Conservation (phyloP, 768 basidiomycete genomes). For the Tricholoma furcatifolium region DNA sequence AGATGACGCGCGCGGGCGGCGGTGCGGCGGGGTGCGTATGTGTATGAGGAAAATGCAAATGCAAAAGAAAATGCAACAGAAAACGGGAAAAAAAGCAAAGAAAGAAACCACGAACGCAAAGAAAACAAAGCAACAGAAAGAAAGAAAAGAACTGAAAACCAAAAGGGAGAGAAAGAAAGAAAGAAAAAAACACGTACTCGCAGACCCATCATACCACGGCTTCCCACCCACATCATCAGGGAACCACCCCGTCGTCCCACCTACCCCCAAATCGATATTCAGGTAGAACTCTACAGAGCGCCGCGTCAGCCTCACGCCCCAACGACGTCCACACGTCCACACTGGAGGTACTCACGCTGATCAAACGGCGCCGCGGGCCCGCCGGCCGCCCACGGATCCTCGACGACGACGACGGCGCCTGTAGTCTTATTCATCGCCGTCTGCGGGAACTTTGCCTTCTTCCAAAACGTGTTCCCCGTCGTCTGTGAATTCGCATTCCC, state of each 20-base stretch:
- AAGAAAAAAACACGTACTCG: slow-evolving; percentile 33
- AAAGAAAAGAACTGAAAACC: neutral
- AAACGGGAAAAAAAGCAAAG: no score
- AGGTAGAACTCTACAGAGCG: slow-evolving; percentile 65
- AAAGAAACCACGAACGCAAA: neutral
- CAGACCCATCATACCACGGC: slow-evolving; percentile 71
- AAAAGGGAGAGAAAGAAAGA: neutral
- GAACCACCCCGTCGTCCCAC: slow-evolving; percentile 89
- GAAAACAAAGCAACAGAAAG: neutral
- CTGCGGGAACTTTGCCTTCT: slow-evolving; percentile 59
- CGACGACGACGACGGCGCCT: slow-evolving; percentile 50
- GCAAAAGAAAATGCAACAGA: no score
- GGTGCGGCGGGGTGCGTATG: no score
- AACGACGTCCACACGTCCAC: slow-evolving; percentile 32
- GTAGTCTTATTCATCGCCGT: slow-evolving; percentile 58
- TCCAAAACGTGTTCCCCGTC: slow-evolving; percentile 81
- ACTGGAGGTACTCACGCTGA: slow-evolving; percentile 46
- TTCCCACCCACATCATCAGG: slow-evolving; percentile 74
- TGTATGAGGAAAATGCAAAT: no score
- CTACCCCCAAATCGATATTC: slow-evolving; percentile 70
- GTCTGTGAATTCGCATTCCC: no score
- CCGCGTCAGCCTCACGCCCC: slow-evolving; percentile 25
- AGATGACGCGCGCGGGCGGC: neutral
- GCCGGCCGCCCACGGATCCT: slow-evolving; percentile 64
- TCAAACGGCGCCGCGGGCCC: slow-evolving; percentile 78